These are phyloP conservation scores for Fusarium decemcellulare DNA, from an alignment of 2,329 filamentous ascomycete genomes.

Conservation along the genomic window DNA sequence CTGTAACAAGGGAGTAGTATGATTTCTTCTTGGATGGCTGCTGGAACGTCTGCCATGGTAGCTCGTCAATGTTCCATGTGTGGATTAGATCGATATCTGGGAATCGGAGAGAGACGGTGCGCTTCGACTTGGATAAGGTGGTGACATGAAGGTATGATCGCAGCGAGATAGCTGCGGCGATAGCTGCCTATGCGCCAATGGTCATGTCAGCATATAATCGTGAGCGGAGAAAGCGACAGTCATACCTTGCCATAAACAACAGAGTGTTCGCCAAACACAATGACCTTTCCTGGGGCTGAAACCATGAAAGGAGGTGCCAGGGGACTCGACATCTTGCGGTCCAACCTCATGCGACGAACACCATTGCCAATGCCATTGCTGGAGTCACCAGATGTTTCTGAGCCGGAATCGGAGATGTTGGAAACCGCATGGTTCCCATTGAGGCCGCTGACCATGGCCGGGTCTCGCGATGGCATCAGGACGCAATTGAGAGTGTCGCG, in stretches of 20 bases:
- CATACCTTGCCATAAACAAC: conserved; percentile 95
- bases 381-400: conserved; percentile 45
- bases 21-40: conserved; percentile 90
- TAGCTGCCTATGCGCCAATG: conserved; percentile 75
- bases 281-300: conserved; percentile 97
- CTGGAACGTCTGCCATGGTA: conserved; percentile 89
- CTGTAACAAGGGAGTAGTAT: conserved; percentile 91
- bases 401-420: conserved; percentile 44
- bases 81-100: conserved; percentile 91
- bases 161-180: conserved; percentile 94
- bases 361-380: conserved; percentile 54
- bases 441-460: conserved; percentile 43
- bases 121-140: conserved; percentile 90
- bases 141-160: conserved; percentile 98
- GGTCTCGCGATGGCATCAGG: conserved; percentile 40
- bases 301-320: conserved; percentile 96
- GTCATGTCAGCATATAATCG: conserved; percentile 35
- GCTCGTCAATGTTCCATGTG: conserved; percentile 92
- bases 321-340: conserved; percentile 72
- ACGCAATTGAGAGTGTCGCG: conserved; percentile 22
- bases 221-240: background rate
- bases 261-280: conserved; percentile 97
- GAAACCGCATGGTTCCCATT: conserved; percentile 36
- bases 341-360: conserved; percentile 56
- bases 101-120: conserved; percentile 90